Evolutionary conservation across 140 eudicot genomes (phyloP), one percentile per base, ranked within the genome.

Genomic region (Erigeron philadelphicus): DNA sequence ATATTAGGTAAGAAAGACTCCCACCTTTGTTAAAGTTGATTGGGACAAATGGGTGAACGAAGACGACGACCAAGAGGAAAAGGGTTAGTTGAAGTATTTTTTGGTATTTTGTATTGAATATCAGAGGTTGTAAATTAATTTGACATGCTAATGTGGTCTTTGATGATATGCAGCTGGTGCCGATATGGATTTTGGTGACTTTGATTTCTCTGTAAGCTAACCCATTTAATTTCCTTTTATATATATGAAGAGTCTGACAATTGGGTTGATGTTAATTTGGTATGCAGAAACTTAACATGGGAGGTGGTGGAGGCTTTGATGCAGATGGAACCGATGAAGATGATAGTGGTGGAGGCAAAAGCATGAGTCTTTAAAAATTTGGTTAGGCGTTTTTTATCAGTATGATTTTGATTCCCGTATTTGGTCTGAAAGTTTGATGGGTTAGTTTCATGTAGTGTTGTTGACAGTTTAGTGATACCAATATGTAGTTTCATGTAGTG

Each of bases 41-140:
- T 89, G 96, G 96, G 88, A 89, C 42, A 89, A 84, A 82, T 89
- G 96, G 96, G 90, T 86, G 5, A 91, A 89, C 68, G 95, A 89
- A 84, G 95, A 86, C 70, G 96, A 86, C 17, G 96, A 86, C 17
- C 76, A 82, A 40, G 90, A 87, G 1, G 87, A 82, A 57, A 75
- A 82, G 66, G 67, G 88, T 84, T 65, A 71, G 87, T 72, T 60
- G 3, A 3, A 2, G 35, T 25, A 0, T 8, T 18, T 19, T 11
- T 62, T 43, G 0, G 9, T 54, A 11, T 49, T 49, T 49, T 67
- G 19, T 17, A 17, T 53, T 7, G 11, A 53, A 7, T 21, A 21
- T 21, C 25, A 21, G 25, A 46, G 9, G 23, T 19, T 53, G 7
- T 3, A n/a, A 8, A 2, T 9, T 45, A 44, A 1, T 53, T 10